These are phyloP conservation scores for Leishmania lainsoni DNA, from an alignment of 208 protist species.

Conservation along the genomic window DNA sequence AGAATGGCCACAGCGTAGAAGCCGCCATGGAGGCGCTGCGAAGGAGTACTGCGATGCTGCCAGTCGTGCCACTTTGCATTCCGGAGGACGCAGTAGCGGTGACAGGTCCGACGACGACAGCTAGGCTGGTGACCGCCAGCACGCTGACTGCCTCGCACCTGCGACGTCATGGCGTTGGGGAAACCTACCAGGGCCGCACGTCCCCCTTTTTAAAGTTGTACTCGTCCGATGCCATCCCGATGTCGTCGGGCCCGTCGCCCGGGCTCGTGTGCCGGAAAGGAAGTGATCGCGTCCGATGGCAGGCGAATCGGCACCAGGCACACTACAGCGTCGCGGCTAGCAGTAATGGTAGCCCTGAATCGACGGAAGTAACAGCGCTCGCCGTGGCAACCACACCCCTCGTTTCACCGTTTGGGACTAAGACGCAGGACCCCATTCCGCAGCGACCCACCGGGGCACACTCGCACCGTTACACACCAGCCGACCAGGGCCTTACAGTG, in stretches of 20 bases:
- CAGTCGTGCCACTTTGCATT: background rate
- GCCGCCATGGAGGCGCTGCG: background rate
- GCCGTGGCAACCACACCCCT: background rate
- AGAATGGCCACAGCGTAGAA: background rate
- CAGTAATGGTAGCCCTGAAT: background rate
- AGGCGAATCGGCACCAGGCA: background rate
- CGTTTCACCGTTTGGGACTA: background rate
- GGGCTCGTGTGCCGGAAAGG: background rate
- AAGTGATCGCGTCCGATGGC: background rate
- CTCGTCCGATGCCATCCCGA: background rate
- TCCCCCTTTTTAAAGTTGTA: slow-evolving; percentile 22
- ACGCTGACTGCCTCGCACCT: background rate
- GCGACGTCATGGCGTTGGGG: slow-evolving; percentile 5
- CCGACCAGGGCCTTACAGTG: background rate
- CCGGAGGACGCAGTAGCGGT: background rate
- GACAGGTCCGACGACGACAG: background rate
- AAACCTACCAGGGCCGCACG: slow-evolving; percentile 25
- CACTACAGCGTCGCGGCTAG: background rate
- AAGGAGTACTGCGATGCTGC: slow-evolving; percentile 13
- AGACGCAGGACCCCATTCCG: background rate
- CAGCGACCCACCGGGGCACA: background rate
- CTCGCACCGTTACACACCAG: background rate
- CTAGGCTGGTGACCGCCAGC: background rate
- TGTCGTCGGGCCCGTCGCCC: background rate
- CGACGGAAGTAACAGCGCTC: background rate